phyloP scores from a whole-genome alignment of 352 stramenopile genomes.

The Phytophthora pini region DNA sequence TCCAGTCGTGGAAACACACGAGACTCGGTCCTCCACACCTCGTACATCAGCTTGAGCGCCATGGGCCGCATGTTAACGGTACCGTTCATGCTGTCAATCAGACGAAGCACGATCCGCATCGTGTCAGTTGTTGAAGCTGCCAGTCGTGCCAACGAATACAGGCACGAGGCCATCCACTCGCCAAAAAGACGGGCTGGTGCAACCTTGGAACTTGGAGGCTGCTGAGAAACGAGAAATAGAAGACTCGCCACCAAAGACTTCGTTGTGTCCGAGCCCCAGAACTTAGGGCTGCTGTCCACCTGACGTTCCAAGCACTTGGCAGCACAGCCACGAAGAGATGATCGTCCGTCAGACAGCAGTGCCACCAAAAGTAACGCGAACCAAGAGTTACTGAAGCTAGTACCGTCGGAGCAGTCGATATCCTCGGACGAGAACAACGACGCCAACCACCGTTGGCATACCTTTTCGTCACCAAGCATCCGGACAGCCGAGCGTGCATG shows the following conservation, averaged over 20 bases:
- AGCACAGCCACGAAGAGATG: conserved; percentile 28
- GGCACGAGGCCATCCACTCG: conserved; percentile 47
- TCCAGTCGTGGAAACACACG: conserved; percentile 73
- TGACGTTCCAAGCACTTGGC: conserved; percentile 50
- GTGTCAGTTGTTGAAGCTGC: conserved; percentile 67
- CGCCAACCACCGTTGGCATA: conserved; percentile 42
- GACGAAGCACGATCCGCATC: conserved; percentile 76
- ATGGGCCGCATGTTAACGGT: conserved; percentile 42
- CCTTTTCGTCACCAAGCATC: conserved; percentile 32
- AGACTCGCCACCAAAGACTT: conserved; percentile 70
- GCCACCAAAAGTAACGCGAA: conserved; percentile 42
- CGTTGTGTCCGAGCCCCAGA: conserved; percentile 37
- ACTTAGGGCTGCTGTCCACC: conserved; percentile 32
- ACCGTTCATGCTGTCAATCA: conserved; percentile 67
- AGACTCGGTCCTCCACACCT: conserved; percentile 71
- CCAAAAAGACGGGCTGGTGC: conserved; percentile 13
- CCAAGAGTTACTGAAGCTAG: conserved; percentile 37
- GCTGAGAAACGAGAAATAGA: conserved; percentile 63
- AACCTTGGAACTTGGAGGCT: conserved; percentile 6
- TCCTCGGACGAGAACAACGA: conserved; percentile 40
- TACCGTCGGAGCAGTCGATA: not conserved
- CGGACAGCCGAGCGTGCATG: conserved; percentile 44
- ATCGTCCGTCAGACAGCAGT: conserved; percentile 46
- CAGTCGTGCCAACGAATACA: conserved; percentile 57
- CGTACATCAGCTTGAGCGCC: conserved; percentile 62